phyloP scores from a whole-genome alignment of 768 basidiomycete genomes.

The Paxillus rubicundulus region DNA sequence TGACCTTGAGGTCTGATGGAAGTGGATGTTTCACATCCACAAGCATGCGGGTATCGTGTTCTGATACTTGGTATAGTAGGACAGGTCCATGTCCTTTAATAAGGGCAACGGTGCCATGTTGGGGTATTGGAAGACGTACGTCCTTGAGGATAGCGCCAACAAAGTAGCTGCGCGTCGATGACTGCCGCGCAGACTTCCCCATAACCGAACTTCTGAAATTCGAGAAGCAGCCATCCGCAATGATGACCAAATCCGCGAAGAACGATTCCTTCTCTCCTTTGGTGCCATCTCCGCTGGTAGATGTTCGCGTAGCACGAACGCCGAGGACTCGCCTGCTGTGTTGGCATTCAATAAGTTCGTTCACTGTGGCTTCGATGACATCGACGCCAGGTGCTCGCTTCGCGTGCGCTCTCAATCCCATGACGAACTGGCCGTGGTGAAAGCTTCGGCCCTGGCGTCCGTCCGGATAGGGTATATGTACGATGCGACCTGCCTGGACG shows the following conservation, averaged over 20 bases:
- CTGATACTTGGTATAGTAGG: conserved; percentile 87
- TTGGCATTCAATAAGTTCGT: conserved; percentile 64
- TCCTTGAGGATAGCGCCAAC: conserved; percentile 84
- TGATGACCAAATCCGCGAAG: conserved; percentile 74
- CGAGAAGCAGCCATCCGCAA: conserved; percentile 95
- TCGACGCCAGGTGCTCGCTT: conserved; percentile 62
- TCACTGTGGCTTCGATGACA: conserved; percentile 81
- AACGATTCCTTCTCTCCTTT: conserved; percentile 50
- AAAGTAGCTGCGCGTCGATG: conserved; percentile 72
- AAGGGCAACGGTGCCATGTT: conserved; percentile 83
- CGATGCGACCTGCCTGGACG: conserved; percentile 54
- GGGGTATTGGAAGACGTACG: conserved; percentile 63
- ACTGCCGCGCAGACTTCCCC: conserved; percentile 46
- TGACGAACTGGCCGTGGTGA: conserved; percentile 91
- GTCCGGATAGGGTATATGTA: conserved; percentile 87
- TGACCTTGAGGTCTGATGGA: conserved; percentile 77
- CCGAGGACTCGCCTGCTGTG: conserved; percentile 56
- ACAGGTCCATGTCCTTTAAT: conserved; percentile 84
- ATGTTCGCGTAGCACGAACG: conserved; percentile 52
- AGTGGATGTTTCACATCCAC: conserved; percentile 85
- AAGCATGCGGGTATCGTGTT: conserved; percentile 89
- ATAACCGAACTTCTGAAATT: conserved; percentile 80
- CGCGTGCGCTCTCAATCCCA: conserved; percentile 70
- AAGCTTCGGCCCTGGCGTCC: conserved; percentile 77
- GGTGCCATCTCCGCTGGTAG: conserved; percentile 31